Evolutionary conservation across 441 rosid genomes (phyloP), one percentile per base, ranked within the genome.

Genomic region (Hura crepitans): DNA sequence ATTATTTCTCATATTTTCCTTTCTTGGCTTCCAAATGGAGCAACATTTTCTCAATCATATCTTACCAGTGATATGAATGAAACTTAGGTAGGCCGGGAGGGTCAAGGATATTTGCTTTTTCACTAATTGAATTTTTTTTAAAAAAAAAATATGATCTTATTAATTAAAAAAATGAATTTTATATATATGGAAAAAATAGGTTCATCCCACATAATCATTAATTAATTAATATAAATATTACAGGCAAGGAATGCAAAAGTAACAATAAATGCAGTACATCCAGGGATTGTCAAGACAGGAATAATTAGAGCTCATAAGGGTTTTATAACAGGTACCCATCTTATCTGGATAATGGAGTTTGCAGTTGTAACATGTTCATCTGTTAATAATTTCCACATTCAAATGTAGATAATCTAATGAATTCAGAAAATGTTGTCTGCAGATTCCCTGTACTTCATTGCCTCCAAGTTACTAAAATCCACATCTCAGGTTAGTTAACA

Each of bases 201-300:
- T 65, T 53, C 33, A 47, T 54, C 20, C 25, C 8, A 5, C 0
- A 13, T 43, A 35, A 2, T n/a, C n/a, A n/a, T 35, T 47, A 47
- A 6, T 47, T 5, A 4, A 20, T 51, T 33, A 31, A 47, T 47
- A 23, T 65, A 4, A 62, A 70, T 25, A 17, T 7, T 66, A 59
- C 89, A 94, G 98, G 90, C 86, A 10, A 89, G 81, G 75, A 82
- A 87, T 73, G 97, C 96, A 63, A 80, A 81, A 55, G 90, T 94
- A 27, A 86, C 87, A 14, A 86, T 91, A 59, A 94, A 91, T 69
- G 92, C 96, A 31, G 96, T 91, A 42, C 98, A 94, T 74, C 98
- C 98, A 57, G 98, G 98, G 37, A 86, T 94, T 10, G 89, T 94
- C 11, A 94, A 91, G 82, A 94, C 97, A 25, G 97, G 96, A 55